phyloP scores from a whole-genome alignment of 345 rosid genomes.

The Camelina sativa region DNA sequence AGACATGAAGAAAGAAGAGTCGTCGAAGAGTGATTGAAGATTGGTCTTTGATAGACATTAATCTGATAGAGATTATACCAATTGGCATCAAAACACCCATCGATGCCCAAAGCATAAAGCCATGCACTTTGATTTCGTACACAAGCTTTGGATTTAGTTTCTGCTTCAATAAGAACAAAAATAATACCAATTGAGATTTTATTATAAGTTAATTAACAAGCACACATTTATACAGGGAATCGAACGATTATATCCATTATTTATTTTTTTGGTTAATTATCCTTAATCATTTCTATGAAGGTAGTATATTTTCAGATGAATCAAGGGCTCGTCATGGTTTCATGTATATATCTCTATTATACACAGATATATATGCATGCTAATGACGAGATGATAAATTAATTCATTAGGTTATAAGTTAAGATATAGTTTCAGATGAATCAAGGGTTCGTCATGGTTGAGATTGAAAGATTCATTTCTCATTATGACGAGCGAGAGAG shows the following conservation, averaged over 20 bases:
- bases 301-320: background rate
- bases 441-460: no score
- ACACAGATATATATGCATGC: background rate
- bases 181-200: background rate
- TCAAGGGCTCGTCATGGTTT: conserved; percentile 17
- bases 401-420: background rate
- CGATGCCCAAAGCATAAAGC: conserved; percentile 78
- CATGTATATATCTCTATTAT: background rate
- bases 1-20: conserved; percentile 65
- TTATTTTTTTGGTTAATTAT: background rate
- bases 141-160: conserved; percentile 57
- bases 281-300: background rate
- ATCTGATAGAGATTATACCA: conserved; percentile 70
- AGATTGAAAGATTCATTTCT: no score
- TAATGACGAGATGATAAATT: conserved; percentile 1
- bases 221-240: background rate
- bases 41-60: conserved; percentile 57
- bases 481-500: conserved; percentile 15
- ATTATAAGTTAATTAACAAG: background rate
- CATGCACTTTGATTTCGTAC: conserved; percentile 68
- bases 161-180: conserved; percentile 18
- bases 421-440: background rate
- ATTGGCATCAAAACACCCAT: conserved; percentile 81
- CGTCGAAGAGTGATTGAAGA: conserved; percentile 47
- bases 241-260: background rate